phyloP scores from a whole-genome alignment of 176 grass and related monocot species.

The Avena atlantica region DNA sequence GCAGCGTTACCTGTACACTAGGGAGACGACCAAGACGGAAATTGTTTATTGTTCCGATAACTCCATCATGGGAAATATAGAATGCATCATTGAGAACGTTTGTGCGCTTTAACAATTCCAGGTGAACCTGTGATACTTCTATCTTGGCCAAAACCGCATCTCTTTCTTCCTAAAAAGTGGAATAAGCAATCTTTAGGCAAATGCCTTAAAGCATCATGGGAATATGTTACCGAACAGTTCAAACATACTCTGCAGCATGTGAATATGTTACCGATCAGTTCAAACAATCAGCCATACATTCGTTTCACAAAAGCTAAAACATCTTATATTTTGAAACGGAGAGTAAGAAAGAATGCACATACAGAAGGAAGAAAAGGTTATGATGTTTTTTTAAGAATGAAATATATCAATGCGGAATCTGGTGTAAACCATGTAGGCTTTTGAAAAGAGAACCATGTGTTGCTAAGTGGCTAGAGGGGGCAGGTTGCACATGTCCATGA shows the following conservation, averaged over 20 bases:
- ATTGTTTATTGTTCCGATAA: constrained; percentile 94
- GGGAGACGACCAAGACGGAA: constrained; percentile 87
- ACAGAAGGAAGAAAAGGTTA: constrained; percentile 11
- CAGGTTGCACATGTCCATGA: neutral
- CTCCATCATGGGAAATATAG: constrained; percentile 90
- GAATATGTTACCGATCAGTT: no score
- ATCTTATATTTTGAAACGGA: no score
- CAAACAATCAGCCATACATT: no score
- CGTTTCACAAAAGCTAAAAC: no score
- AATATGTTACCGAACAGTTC: neutral
- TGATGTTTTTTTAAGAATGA: neutral
- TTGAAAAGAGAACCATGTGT: neutral
- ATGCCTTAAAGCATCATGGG: neutral
- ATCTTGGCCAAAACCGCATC: constrained; percentile 93
- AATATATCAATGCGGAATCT: neutral
- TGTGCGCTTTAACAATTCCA: constrained; percentile 87
- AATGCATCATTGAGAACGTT: constrained; percentile 95
- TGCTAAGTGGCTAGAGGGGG: neutral
- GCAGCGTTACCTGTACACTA: constrained; percentile 65
- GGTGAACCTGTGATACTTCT: constrained; percentile 90
- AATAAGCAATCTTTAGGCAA: constrained; percentile 14
- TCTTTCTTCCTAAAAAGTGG: constrained; percentile 79
- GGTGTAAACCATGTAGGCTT: neutral
- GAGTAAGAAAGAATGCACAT: neutral
- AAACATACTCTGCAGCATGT: neutral